Base-by-base conservation (phyloP, 2,329 filamentous ascomycete genomes). In the Pseudogymnoascus sp. region DNA sequence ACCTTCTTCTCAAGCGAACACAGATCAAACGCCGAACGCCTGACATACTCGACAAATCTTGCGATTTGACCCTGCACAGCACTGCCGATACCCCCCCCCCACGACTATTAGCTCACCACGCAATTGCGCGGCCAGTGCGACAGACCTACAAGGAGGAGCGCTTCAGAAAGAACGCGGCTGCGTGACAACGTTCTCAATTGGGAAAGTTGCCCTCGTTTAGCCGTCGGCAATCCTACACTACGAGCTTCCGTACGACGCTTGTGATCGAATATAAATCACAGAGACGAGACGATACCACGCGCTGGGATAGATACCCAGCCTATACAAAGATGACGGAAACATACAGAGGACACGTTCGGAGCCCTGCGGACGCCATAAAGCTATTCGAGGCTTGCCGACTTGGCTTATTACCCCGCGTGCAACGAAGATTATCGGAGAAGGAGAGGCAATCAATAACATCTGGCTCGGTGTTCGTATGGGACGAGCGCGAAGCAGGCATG, bases 381-480 rank as follows among this genome's bases (percentile, higher is more conserved):
- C 83, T 99, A n/a, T 97, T 99, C 74, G 93, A 97, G 76, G 93
- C 93, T 64, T 97, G 93, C 76, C 84, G 93, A 66, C 81, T 96
- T 56, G 93, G 93, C 61, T 81, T 95, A 53, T 79, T 96, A 46
- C 93, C 93, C 23, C 87, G 93, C 66, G 93, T 97, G 7, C 93
- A 97, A 78, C 84, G 93, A n/a, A 84, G 93, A 68, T 79, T 97
- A 65, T 97, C 95, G 2, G 95, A 99, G 77, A 97, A 97, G 78
- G 95, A 99, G 78, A 86, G 95, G 66, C 93, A 97, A 74, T 91
- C 91, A 3, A 99, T 99, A 75, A 88, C 91, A 72, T 96, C 93
- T 0, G 95, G 95, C 46, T 99, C 95, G 0, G 93, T 99, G 3
- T 99, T 97, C 72, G 95, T 99, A n/a, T 99, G 95, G 95, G 95